Percentiles rank a stretch among this genome's conserved stretches.
Evolutionary conservation across 2,329 filamentous ascomycete genomes (phyloP).

Genomic region (Ophiostoma himal-ulmi): DNA sequence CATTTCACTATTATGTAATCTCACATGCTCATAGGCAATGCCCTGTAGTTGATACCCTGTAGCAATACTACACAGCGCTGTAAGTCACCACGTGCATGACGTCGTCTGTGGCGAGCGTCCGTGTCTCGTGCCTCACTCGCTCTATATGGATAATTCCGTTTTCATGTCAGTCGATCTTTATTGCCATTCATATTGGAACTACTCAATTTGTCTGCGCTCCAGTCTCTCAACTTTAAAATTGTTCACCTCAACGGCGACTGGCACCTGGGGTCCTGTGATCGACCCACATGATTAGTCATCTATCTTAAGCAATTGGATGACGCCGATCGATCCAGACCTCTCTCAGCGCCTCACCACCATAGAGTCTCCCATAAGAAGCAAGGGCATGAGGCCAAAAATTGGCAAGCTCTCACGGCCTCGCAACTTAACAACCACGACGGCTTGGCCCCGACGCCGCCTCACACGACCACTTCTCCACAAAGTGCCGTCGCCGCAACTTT

Average conservation of each 20-base stretch:
- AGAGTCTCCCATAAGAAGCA: neutral
- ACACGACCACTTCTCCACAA: neutral
- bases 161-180: neutral
- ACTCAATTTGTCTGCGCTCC: neutral
- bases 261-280: constrained; percentile 4
- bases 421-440: neutral
- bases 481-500: neutral
- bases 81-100: neutral
- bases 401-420: constrained; percentile 7
- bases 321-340: constrained; percentile 14
- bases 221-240: neutral
- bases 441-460: constrained; percentile 12
- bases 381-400: constrained; percentile 8
- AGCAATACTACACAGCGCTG: neutral
- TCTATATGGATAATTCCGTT: too few relatives aligned
- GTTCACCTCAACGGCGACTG: neutral
- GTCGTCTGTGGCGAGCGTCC: neutral
- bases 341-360: neutral
- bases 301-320: constrained; percentile 18
- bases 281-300: constrained; percentile 20
- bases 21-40: neutral
- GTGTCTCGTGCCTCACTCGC: neutral
- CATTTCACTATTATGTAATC: constrained; percentile 2
- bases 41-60: neutral
- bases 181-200: neutral